Evolutionary conservation across 1,284 basidiomycete genomes (phyloP), one percentile per base, ranked within the genome.

Genomic region (Apiotrichum veenhuisii): DNA sequence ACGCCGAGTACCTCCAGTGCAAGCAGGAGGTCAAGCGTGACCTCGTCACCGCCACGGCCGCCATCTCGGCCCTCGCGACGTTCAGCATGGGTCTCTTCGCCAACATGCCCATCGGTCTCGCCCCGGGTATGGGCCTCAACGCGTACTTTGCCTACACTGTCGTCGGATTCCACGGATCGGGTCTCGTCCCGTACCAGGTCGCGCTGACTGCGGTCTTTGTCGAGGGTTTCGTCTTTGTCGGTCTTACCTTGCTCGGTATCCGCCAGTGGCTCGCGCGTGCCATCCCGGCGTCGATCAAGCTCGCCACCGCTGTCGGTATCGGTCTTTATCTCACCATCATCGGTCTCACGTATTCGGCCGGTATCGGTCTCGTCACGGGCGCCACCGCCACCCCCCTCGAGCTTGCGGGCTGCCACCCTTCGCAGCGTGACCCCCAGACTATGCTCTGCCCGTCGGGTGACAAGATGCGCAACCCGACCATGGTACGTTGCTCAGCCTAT

Each of bases 121-220:
- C 79, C 12, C 78, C 88, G 18, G 88, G 88, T 55, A 79, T 91
- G 63, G 88, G 88, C 59, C 78, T 91, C 40, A 92, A 92, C 72
- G 89, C 89, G 26, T 93, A 92, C 86, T 92, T 94, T 74, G 82
- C 91, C 20, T 92, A 89, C 77, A 90, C 88, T 20, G 84, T 93
- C 42, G 91, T 93, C 44, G 91, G 91, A 10, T 86, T 84, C 75
- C 85, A 90, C 64, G 71, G 70, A 14, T 72, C 82, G 23, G 91
- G 91, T 22, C 81, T 83, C 49, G 85, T 91, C 64, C 81, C 84
- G 3, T 94, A 91, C 73, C 80, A 82, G 22, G 86, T 92, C 75
- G 91, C 91, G 0, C 81, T 93, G n/a, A 85, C 87, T 17, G 91
- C 91, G 30, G 88, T 93, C 50, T 94, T 91, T 76, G 80, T 91